Base-by-base conservation (phyloP, 164 flowering plant species). In the Chloranthus sessilifolius region DNA sequence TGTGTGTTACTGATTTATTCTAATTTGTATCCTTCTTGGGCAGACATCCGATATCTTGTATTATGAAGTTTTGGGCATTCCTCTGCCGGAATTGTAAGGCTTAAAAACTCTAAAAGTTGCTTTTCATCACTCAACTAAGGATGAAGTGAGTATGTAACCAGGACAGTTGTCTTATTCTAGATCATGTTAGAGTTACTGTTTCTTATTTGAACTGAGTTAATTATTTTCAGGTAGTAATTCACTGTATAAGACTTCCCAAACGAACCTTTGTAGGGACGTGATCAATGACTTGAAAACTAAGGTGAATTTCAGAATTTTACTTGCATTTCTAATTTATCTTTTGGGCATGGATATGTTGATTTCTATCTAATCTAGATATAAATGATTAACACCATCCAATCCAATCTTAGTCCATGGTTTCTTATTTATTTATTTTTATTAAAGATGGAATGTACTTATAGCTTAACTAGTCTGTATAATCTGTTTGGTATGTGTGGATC, bases 1-100 rank as follows among this genome's bases (percentile, higher is more conserved):
- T n/a, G n/a, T n/a, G n/a, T n/a, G n/a, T n/a, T n/a, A n/a, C n/a
- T n/a, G n/a, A n/a, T n/a, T n/a, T n/a, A n/a, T n/a, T n/a, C n/a
- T n/a, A n/a, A n/a, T n/a, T n/a, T n/a, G n/a, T n/a, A n/a, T 41
- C 52, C 29, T 9, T 59, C 35, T 63, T 44, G 12, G 39, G 52
- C 79, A 87, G 98, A 77, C 64, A 21, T 81, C 96, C 36, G 98
- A 91, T 70, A 82, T 88, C 22, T 67, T 91, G 69, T 88, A 91
- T 53, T 91, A 91, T 67, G 98, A 91, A 70, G 89, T 91, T 1
- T 41, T 91, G 73, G 98, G 88, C 71, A 85, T 91, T 45, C 95
- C 98, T 42, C 71, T 91, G 35, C 95, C 98, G 35, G 95, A 91
- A 64, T 53, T 91, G 67, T 92, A 91, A 76, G 88, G 92, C 24